Evolutionary conservation across 805 yeast species (phyloP), one percentile per base, ranked within the genome.

Genomic region (Wickerhamiella musiphila): DNA sequence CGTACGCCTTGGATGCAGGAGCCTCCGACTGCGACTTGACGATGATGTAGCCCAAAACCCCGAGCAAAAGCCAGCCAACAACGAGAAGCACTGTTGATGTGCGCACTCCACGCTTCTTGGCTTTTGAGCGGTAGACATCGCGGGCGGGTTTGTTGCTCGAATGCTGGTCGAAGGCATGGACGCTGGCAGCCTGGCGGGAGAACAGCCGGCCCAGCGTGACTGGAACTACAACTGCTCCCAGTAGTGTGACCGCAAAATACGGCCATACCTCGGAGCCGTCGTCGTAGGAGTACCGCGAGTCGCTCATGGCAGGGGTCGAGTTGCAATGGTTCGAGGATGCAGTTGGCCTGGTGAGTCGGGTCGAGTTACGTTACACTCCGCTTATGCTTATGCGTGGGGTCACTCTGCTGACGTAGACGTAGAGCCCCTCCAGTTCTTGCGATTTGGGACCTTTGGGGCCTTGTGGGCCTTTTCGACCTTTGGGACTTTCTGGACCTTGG

Each of bases 261-360:
- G 95, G 95, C 94, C 94, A 83, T 2, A 90, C 81, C 46, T 79
- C 90, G 31, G 84, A 73, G 39, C 71, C 70, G 52, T 83, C 94
- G 58, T 83, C 95, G 53, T 83, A 83, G 26, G 73, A 70, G 54
- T 77, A 78, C 46, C 74, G 55, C 29, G 70, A 54, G 43, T 64
- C 66, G 34, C 67, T 59, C 70, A 65, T 65, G 27, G 22, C 43
- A n/a, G n/a, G n/a, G n/a, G n/a, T n/a, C n/a, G n/a, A n/a, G n/a
- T n/a, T n/a, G n/a, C n/a, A n/a, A n/a, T n/a, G n/a, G n/a, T n/a
- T n/a, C n/a, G n/a, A n/a, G n/a, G n/a, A n/a, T n/a, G n/a, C n/a
- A n/a, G n/a, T n/a, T n/a, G n/a, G n/a, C n/a, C n/a, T n/a, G n/a
- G n/a, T n/a, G n/a, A n/a, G n/a, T n/a, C n/a, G n/a, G n/a, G n/a